Percentiles rank a stretch among this genome's conserved stretches.
phyloP scores from a whole-genome alignment of 177 flowering plant species.

The Vitis hybrid region DNA sequence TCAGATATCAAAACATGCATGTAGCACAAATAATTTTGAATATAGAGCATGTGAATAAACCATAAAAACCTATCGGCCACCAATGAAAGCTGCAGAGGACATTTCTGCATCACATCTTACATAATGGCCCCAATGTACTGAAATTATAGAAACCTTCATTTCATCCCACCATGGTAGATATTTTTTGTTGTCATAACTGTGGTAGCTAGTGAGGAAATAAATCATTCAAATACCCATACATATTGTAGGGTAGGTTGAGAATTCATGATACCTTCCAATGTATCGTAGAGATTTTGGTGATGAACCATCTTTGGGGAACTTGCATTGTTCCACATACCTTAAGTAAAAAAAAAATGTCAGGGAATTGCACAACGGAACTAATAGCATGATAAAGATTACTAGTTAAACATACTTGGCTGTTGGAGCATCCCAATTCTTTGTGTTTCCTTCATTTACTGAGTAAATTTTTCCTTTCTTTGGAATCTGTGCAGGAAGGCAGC shows the following conservation, averaged over 20 bases:
- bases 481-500: conserved; percentile 41
- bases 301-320: conserved; percentile 83
- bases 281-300: conserved; percentile 91
- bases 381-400: not conserved
- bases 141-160: not conserved
- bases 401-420: conserved; percentile 64
- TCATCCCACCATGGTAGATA: not conserved
- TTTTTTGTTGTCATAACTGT: not conserved
- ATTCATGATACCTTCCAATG: conserved; percentile 68
- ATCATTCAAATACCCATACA: not conserved
- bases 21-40: not conserved
- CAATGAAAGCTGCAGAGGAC: not conserved
- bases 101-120: not conserved
- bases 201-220: not conserved
- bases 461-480: conserved; percentile 98
- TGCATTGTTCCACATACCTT: conserved; percentile 90
- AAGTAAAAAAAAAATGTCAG: conserved; percentile 7
- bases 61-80: not conserved
- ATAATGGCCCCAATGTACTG: not conserved
- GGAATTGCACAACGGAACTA: not conserved
- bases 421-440: conserved; percentile 94
- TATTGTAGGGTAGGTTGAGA: not conserved
- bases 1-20: not conserved
- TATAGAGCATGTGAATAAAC: not conserved
- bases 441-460: conserved; percentile 99